phyloP scores from a whole-genome alignment of 257 asterid species.

The Solanum microdontum region DNA sequence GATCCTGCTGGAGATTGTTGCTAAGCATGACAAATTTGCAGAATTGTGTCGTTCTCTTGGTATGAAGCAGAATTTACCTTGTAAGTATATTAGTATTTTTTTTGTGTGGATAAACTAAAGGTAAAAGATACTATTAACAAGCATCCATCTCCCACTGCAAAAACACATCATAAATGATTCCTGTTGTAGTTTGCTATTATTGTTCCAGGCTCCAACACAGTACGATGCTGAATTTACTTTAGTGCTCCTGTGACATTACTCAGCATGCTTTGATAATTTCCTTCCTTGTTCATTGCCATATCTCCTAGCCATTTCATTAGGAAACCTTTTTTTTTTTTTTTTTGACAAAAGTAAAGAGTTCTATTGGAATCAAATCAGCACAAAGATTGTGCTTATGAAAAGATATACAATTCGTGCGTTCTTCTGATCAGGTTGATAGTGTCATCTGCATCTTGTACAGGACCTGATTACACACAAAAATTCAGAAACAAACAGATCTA shows the following conservation, averaged over 20 bases:
- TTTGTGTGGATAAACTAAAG: not conserved
- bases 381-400: not conserved
- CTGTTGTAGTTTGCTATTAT: not conserved
- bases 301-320: not conserved
- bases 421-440: not conserved
- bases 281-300: not conserved
- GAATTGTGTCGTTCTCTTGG: slow-evolving; percentile 13
- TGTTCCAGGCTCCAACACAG: not conserved
- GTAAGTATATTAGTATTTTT: not conserved
- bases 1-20: slow-evolving; percentile 14
- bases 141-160: not conserved
- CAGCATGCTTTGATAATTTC: not conserved
- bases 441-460: not conserved
- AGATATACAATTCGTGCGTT: not conserved
- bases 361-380: not conserved
- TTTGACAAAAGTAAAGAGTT: not conserved
- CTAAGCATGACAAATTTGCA: slow-evolving; percentile 8
- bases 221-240: not conserved
- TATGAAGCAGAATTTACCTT: slow-evolving; percentile 5
- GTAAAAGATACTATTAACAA: not conserved
- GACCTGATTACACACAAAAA: not conserved
- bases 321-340: not conserved
- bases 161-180: not conserved
- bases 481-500: not conserved
- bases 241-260: not conserved